phyloP scores from a whole-genome alignment of 352 stramenopile species.

The Pilasporangium apinafurcum region DNA sequence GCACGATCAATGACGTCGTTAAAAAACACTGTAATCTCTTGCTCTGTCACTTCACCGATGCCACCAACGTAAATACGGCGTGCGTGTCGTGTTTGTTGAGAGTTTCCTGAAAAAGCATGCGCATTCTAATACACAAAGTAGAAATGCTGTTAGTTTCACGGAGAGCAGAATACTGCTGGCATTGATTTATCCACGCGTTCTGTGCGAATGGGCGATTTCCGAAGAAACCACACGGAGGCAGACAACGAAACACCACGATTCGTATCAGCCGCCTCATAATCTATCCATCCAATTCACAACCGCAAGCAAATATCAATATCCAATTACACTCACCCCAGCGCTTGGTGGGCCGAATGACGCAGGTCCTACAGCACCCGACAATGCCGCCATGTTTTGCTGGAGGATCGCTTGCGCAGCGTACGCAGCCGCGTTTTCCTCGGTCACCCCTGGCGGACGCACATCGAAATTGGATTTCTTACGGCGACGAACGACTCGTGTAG shows the following conservation, averaged over 20 bases:
- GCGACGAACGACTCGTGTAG: slow-evolving; percentile 36
- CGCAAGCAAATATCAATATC: background rate
- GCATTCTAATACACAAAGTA: background rate
- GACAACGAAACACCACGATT: slow-evolving; percentile 34
- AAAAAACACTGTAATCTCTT: slow-evolving; percentile 89
- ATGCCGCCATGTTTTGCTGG: slow-evolving; percentile 75
- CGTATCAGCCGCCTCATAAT: slow-evolving; percentile 21
- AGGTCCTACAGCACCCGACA: slow-evolving; percentile 51
- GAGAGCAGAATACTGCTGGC: too few species aligned
- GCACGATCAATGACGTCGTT: slow-evolving; percentile 88
- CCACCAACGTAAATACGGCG: slow-evolving; percentile 96
- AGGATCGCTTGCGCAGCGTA: slow-evolving; percentile 81
- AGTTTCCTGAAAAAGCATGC: slow-evolving; percentile 17
- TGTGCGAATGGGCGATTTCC: too few species aligned
- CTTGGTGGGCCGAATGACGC: slow-evolving; percentile 47
- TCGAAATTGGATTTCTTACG: slow-evolving; percentile 83
- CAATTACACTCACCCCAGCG: slow-evolving; percentile 4
- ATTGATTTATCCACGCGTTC: slow-evolving; percentile 1
- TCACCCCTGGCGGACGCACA: slow-evolving; percentile 71
- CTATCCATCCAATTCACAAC: background rate
- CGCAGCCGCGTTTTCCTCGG: slow-evolving; percentile 73
- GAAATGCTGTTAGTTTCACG: too few species aligned
- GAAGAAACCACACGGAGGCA: slow-evolving; percentile 18
- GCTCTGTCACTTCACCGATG: slow-evolving; percentile 75
- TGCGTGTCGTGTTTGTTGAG: slow-evolving; percentile 94